Base-by-base conservation (phyloP, 148 eudicot genomes). In the Amaranthus cruentus region DNA sequence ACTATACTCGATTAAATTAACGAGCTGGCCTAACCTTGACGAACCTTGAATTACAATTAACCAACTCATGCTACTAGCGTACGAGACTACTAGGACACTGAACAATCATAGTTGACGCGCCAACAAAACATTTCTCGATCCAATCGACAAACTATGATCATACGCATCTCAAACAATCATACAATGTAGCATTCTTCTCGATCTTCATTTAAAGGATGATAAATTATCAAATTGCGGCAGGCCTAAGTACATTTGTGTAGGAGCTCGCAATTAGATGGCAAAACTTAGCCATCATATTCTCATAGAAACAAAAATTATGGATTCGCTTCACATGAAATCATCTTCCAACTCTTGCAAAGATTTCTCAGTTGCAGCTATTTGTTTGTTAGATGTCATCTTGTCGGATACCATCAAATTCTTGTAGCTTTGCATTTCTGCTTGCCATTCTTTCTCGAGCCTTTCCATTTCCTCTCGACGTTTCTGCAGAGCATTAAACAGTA, bases 351-450 rank as follows among this genome's bases (percentile, higher is more conserved):
- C 98, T 82, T 94, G 98, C 72, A 94, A 76, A 73, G 96, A 87
- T 82, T 94, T 94, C 80, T 75, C 78, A 56, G 87, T 69, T 44
- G 98, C 85, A 59, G 98, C 97, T 47, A 94, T 87, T 46, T 94
- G 89, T 79, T 91, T 94, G 83, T 94, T 94, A n/a, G 98, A 94
- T 6, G 97, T 94, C 98, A 94, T 94, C 81, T 94, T 94, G 55
- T 94, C 98, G 53, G 97, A 88, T 13, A 88, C 91, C 98, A 94
- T 94, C 80, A 94, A 75, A 75, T 94, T 91, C 83, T 91, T 94
- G 90, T 94, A 94, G 96, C 98, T 94, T 81, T 97, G 85, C 49
- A 83, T 57, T 72, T 94, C 98, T 6, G 97, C 89, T 81, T 89
- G 96, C 80, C 85, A 85, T 81, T 94, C 98, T 77, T 88, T 91